These are phyloP conservation scores for Dorcoceras hygrometricum DNA, from an alignment of 257 asterid species.

Conservation along the genomic window DNA sequence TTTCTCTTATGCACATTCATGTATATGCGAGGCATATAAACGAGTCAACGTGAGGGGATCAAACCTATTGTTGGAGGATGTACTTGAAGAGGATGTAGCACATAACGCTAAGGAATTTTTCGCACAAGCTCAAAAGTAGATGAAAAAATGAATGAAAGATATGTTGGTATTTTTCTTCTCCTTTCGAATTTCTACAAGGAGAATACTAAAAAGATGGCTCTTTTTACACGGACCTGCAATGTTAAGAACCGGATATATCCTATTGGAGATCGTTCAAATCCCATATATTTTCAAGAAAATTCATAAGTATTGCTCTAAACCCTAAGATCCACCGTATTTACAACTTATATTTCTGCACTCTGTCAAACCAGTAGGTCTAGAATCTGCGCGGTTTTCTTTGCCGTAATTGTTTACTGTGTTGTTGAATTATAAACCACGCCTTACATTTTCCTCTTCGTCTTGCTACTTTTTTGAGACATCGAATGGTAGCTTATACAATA, in stretches of 20 bases:
- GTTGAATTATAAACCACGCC: too few relatives aligned
- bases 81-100: constrained; percentile 90
- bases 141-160: constrained; percentile 34
- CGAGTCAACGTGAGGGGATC: constrained; percentile 63
- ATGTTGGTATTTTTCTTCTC: constrained; percentile 22
- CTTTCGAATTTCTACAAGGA: neutral
- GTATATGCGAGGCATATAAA: neutral
- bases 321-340: neutral
- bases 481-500: too few relatives aligned
- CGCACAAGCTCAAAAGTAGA: constrained; percentile 45
- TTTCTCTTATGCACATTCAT: neutral
- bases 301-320: neutral
- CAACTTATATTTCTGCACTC: too few relatives aligned
- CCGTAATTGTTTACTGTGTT: too few relatives aligned
- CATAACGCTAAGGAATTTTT: constrained; percentile 64
- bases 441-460: too few relatives aligned
- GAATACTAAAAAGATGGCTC: neutral
- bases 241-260: neutral
- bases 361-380: too few relatives aligned
- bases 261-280: neutral
- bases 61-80: constrained; percentile 77
- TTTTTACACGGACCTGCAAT: neutral
- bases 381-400: too few relatives aligned
- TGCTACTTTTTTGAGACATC: too few relatives aligned
- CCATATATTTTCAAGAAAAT: neutral